These are phyloP conservation scores for Spathaspora girioi DNA, from an alignment of 805 yeast genomes.

Conservation along the genomic window DNA sequence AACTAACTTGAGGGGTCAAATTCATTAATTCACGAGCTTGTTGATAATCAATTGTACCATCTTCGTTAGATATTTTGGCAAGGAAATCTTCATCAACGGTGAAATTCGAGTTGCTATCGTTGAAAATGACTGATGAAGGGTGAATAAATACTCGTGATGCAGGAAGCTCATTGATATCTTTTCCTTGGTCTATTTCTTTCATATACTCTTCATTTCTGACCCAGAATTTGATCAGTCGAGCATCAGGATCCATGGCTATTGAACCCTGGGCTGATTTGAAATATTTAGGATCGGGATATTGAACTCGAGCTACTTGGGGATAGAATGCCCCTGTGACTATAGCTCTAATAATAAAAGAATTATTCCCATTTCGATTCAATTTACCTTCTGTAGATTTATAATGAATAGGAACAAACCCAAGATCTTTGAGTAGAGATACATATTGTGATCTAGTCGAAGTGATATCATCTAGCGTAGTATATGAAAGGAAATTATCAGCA, in stretches of 20 bases:
- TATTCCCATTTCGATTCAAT: slow-evolving; percentile 50
- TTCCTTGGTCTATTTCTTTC: slow-evolving; percentile 10
- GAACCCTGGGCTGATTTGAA: slow-evolving; percentile 72
- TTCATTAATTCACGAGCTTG: slow-evolving; percentile 30
- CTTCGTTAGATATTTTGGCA: slow-evolving; percentile 23
- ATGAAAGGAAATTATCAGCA: slow-evolving; percentile 57
- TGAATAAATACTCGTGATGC: slow-evolving; percentile 77
- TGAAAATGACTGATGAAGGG: slow-evolving; percentile 78
- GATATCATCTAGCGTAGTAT: slow-evolving; percentile 65
- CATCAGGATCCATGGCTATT: slow-evolving; percentile 82
- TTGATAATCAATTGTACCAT: slow-evolving; percentile 36
- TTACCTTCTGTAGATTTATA: slow-evolving; percentile 23
- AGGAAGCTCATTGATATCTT: slow-evolving; percentile 33
- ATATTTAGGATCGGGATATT: slow-evolving; percentile 77
- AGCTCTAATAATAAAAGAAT: slow-evolving; percentile 54
- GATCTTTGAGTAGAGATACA: slow-evolving; percentile 64
- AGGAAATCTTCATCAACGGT: slow-evolving; percentile 3
- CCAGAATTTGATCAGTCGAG: slow-evolving; percentile 68
- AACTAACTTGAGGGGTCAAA: slow-evolving; percentile 34
- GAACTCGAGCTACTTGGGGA: slow-evolving; percentile 80
- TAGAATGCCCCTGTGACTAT: slow-evolving; percentile 77
- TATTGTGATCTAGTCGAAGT: slow-evolving; percentile 68
- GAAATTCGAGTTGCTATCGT: slow-evolving; percentile 28
- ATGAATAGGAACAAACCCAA: slow-evolving; percentile 67
- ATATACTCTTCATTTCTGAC: slow-evolving; percentile 56